Evolutionary conservation across 2,329 filamentous ascomycete species (phyloP).

Genomic region (Claviceps sp.): DNA sequence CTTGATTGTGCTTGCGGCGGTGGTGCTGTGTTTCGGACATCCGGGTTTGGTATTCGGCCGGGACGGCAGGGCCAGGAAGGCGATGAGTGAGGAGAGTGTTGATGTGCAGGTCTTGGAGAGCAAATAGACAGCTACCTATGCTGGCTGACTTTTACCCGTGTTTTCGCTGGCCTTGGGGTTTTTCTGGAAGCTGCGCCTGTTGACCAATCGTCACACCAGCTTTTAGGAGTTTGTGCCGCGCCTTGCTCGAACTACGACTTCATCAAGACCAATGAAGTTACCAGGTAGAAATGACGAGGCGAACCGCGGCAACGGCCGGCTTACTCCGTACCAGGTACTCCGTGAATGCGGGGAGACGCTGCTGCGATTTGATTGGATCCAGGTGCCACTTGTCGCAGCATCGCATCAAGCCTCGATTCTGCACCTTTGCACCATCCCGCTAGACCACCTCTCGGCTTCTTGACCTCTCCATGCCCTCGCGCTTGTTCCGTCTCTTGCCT

Average conservation of each 20-base stretch:
- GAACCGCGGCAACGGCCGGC: no score
- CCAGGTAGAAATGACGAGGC: no score
- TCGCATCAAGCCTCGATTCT: background rate
- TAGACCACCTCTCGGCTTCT: background rate
- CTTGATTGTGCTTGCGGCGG: conserved; percentile 23
- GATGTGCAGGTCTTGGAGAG: background rate
- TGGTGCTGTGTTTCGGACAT: conserved; percentile 26
- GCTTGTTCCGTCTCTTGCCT: background rate
- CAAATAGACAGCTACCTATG: background rate
- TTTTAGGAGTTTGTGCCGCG: background rate
- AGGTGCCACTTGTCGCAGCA: no score
- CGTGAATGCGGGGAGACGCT: no score
- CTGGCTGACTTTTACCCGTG: background rate
- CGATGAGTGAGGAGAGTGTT: conserved; percentile 15
- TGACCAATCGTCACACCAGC: background rate
- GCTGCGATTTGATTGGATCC: no score
- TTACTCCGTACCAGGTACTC: no score
- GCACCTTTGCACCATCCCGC: background rate
- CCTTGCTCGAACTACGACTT: background rate
- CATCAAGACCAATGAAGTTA: no score
- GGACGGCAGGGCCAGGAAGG: conserved; percentile 5
- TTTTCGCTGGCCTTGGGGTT: background rate
- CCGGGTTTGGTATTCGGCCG: conserved; percentile 26
- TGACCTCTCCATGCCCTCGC: background rate
- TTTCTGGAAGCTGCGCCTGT: no score